Conservation (phyloP, 106 monocot genomes). For the Dendrobium catenatum region DNA sequence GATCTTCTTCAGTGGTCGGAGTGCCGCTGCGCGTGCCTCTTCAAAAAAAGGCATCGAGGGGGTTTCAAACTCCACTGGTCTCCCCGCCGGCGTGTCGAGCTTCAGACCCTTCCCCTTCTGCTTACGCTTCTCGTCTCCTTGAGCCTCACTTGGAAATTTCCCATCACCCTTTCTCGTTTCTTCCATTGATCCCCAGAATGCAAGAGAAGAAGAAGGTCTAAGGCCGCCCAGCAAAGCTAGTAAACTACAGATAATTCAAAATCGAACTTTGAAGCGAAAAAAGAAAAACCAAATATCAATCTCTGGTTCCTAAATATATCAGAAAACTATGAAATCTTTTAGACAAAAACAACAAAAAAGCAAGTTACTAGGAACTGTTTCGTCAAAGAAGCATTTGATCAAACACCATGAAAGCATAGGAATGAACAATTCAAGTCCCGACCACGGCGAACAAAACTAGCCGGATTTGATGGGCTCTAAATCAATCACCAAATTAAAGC, state of each 20-base stretch:
- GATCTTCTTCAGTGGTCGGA: background rate
- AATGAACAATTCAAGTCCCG: too few relatives aligned
- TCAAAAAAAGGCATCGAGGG: background rate
- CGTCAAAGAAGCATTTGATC: too few relatives aligned
- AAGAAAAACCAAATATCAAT: background rate
- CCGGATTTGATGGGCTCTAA: too few relatives aligned
- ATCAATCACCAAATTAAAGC: too few relatives aligned
- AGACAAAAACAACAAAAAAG: background rate
- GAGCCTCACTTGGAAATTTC: background rate
- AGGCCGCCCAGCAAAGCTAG: background rate
- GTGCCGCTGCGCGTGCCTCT: background rate
- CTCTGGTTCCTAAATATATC: background rate
- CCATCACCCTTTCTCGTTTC: background rate
- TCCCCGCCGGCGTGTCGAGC: background rate
- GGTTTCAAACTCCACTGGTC: background rate
- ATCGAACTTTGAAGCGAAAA: background rate
- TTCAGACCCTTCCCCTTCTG: conserved; percentile 7
- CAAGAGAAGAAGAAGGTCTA: background rate
- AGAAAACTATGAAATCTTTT: background rate
- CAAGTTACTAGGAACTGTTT: too few relatives aligned
- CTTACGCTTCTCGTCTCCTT: background rate
- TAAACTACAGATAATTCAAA: background rate
- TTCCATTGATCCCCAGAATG: background rate
- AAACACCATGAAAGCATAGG: too few relatives aligned
- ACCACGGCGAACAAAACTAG: too few relatives aligned